Evolutionary conservation across 2,329 filamentous ascomycete genomes (phyloP).

Genomic region (Diaporthe nobilis): DNA sequence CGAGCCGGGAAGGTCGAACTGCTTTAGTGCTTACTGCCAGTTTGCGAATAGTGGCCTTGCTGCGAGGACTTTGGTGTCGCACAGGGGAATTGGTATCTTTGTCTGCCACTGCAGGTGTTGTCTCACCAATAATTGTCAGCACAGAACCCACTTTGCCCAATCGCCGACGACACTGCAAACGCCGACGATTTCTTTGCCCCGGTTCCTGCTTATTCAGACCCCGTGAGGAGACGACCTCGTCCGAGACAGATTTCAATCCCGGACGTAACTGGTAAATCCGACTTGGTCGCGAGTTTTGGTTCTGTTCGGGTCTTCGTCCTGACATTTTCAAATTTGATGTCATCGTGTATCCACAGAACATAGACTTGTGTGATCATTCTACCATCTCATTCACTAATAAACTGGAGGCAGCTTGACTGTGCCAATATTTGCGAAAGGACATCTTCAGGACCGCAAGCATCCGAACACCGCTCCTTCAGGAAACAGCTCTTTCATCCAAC

Average conservation of each 20-base stretch:
- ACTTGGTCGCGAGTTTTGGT: neutral
- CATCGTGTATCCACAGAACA: neutral
- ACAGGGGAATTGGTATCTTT: slow-evolving; percentile 1
- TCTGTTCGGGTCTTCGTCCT: neutral
- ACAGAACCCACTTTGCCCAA: neutral
- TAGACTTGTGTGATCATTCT: no score
- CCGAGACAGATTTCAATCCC: neutral
- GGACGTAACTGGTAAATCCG: neutral
- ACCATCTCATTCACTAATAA: neutral
- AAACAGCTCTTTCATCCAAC: no score
- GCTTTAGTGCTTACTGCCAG: slow-evolving; percentile 1
- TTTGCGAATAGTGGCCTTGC: neutral
- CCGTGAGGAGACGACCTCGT: neutral
- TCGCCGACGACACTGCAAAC: neutral
- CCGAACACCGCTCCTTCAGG: neutral
- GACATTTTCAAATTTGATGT: neutral
- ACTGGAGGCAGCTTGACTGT: neutral
- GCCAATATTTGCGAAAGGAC: neutral
- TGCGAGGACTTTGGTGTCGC: neutral
- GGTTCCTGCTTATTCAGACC: slow-evolving; percentile 1
- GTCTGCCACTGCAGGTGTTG: slow-evolving; percentile 1
- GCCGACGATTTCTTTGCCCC: neutral
- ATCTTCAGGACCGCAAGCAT: no score
- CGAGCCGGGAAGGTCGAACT: neutral
- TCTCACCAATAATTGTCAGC: neutral